These are phyloP conservation scores for Ogataea neopini DNA, from an alignment of 805 yeast genomes.

Conservation along the genomic window DNA sequence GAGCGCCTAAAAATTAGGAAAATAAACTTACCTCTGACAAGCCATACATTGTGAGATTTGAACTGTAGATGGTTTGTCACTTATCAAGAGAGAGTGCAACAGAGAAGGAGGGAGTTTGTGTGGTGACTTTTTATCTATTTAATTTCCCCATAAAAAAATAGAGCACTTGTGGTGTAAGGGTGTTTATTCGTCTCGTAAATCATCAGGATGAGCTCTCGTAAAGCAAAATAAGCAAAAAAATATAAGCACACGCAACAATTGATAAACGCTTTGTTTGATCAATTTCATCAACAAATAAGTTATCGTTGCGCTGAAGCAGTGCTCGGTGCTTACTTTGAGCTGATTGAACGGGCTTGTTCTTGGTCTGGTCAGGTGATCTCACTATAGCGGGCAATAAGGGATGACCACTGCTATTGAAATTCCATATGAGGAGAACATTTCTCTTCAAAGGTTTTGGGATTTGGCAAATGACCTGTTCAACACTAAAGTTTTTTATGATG, in stretches of 20 bases:
- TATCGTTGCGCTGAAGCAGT: not conserved
- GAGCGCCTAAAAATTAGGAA: not conserved
- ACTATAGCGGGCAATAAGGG: not conserved
- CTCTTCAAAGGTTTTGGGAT: conserved; percentile 35
- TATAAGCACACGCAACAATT: not conserved
- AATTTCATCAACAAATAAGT: not conserved
- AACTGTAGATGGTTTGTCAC: too few relatives aligned
- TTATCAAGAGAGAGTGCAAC: not conserved
- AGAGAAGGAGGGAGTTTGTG: too few relatives aligned
- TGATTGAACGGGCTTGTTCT: too few relatives aligned
- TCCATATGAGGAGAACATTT: conserved; percentile 27
- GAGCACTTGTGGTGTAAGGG: too few relatives aligned
- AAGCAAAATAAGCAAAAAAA: not conserved
- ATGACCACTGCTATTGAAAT: conserved; percentile 16
- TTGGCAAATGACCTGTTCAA: conserved; percentile 32
- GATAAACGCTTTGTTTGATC: not conserved
- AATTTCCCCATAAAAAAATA: too few relatives aligned
- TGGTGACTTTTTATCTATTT: too few relatives aligned
- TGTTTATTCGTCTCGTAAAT: not conserved
- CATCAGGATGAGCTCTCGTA: not conserved
- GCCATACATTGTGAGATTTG: conserved; percentile 23
- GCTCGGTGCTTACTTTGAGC: not conserved
- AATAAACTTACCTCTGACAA: conserved; percentile 31
- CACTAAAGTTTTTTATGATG: conserved; percentile 30
- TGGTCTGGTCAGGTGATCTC: not conserved